Conservation (phyloP, 2,329 filamentous ascomycete species). For the Cylindrodendrum hubeiense region DNA sequence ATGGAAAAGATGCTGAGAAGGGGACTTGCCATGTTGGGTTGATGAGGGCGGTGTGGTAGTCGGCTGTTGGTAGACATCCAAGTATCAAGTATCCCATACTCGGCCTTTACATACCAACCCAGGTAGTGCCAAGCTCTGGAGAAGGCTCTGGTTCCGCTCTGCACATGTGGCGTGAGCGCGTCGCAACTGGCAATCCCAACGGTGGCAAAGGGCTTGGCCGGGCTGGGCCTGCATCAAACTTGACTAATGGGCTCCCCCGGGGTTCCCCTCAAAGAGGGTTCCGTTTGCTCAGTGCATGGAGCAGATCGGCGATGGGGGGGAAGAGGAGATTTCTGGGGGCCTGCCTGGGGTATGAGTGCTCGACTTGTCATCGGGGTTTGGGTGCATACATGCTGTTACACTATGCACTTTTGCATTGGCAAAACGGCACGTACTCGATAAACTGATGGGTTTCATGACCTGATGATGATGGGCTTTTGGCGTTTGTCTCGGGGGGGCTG, state of each 20-base stretch:
- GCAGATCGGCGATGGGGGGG: conserved; percentile 11
- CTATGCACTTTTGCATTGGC: background rate
- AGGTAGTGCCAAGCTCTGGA: background rate
- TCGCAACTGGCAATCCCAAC: background rate
- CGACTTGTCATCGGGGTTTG: background rate
- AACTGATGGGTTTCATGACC: too few relatives aligned
- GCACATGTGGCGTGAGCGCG: conserved; percentile 2
- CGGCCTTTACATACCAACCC: background rate
- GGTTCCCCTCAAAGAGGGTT: conserved; percentile 1
- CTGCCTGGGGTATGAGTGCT: background rate
- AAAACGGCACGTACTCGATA: too few relatives aligned
- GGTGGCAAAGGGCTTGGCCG: background rate
- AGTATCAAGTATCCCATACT: background rate
- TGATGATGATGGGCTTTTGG: too few relatives aligned
- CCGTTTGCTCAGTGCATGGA: conserved; percentile 3
- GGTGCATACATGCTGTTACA: too few relatives aligned
- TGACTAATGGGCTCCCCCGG: conserved; percentile 10
- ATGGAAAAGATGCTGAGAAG: background rate
- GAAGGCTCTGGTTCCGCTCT: background rate
- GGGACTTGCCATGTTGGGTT: background rate
- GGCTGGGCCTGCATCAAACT: background rate
- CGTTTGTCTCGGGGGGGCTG: too few relatives aligned
- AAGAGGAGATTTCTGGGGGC: background rate
- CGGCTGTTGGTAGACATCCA: too few relatives aligned
- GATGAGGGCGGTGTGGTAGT: background rate